Base-by-base conservation (phyloP, 2,329 filamentous ascomycete species). In the Bipolaris zeicola region DNA sequence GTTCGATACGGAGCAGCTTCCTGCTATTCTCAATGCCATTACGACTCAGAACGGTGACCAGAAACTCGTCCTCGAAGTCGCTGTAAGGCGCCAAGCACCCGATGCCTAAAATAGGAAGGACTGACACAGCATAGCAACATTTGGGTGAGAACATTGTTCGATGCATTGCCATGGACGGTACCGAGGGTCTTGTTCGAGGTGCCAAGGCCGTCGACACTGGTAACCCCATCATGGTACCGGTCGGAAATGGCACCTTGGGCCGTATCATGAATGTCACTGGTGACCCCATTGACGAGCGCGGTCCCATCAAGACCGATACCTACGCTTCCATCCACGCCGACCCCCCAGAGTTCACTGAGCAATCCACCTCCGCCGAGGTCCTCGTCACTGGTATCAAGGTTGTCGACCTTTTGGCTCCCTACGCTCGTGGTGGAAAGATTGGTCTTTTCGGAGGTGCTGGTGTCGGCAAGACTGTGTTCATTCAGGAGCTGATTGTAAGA, bases 91-190 rank as follows among this genome's bases (percentile, higher is more conserved):
- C 64, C 64, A 66, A 67, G 64, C 60, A 62, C 44, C 39, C 53
- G 43, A 65, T 61, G 65, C 24, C 50, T 61, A 54, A 60, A 64
- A 65, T 52, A 58, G 47, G 55, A 55, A 55, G 52, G 46, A 62
- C 72, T 75, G 63, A 75, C 62, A 24, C 26, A 54, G 20, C 53
- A 56, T 74, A 97, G 92, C 95, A 99, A 97, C 95, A 98, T 88
- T 84, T 99, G 82, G 95, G 95, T 85, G 91, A 99, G 86, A 96
- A 92, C 86, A 91, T 97, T 79, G 95, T 99, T 81, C 89, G 95
- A 82, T 96, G 92, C 82, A 99, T 99, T 96, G 95, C 95, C 83
- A 99, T 99, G 95, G 95, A 99, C 83, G 95, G 94, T 96, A 99
- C 94, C 79, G 95, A 98, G 87, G 95, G 95, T 95, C 92, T 99